phyloP scores from a whole-genome alignment of 225 moss, liverwort and hornwort species.

The Polytrichum commune region DNA sequence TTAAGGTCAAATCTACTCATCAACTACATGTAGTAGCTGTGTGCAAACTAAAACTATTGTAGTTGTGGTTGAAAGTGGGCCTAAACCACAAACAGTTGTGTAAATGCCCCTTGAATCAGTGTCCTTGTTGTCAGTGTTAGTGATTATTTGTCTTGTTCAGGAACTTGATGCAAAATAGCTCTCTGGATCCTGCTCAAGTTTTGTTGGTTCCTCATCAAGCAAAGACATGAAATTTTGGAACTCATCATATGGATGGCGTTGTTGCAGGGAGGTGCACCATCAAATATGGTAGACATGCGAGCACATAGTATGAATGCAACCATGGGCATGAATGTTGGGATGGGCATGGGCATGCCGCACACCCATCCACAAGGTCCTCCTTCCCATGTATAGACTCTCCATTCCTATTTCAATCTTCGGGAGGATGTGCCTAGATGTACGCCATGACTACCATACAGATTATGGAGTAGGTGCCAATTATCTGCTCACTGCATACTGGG shows the following conservation, averaged over 20 bases:
- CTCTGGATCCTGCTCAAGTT: neutral
- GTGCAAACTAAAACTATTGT: too few relatives aligned
- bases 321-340: conserved; percentile 54
- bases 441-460: neutral
- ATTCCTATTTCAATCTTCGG: neutral
- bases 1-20: too few relatives aligned
- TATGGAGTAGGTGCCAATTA: neutral
- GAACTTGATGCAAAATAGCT: neutral
- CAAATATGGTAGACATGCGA: conserved; percentile 66
- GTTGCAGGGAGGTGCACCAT: conserved; percentile 64
- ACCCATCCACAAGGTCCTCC: conserved; percentile 60
- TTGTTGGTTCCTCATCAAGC: neutral
- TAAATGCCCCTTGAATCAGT: too few relatives aligned
- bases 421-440: neutral
- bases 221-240: too few relatives aligned
- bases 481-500: neutral
- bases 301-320: conserved; percentile 69
- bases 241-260: conserved; percentile 2
- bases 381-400: conserved; percentile 32
- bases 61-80: too few relatives aligned
- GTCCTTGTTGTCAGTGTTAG: too few relatives aligned
- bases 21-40: too few relatives aligned
- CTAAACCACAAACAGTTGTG: too few relatives aligned
- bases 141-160: too few relatives aligned
- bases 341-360: conserved; percentile 61